These are phyloP conservation scores for Geotrichum restrictum DNA, from an alignment of 1,139 yeast genomes.

Conservation along the genomic window DNA sequence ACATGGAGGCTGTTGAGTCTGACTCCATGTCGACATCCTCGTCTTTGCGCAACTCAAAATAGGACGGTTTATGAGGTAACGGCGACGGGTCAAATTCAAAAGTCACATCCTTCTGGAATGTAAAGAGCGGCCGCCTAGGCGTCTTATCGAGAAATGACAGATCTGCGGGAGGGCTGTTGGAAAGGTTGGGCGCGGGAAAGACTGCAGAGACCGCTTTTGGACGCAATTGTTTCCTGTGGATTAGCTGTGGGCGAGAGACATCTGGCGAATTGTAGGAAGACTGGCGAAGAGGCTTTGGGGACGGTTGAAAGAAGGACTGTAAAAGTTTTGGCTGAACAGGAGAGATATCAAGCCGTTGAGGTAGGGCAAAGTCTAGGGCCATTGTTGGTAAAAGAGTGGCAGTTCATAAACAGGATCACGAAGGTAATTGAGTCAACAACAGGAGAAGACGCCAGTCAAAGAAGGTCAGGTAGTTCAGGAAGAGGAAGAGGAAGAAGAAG, in stretches of 20 bases:
- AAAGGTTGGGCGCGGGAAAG: conserved; percentile 15
- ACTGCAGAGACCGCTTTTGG: background rate
- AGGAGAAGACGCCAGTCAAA: conserved; percentile 17
- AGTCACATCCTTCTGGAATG: conserved; percentile 5
- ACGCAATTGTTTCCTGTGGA: background rate
- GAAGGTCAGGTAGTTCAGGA: background rate
- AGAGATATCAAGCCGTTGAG: background rate
- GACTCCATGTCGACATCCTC: conserved; percentile 15
- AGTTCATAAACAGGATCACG: conserved; percentile 1
- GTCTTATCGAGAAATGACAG: conserved; percentile 17
- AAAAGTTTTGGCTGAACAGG: background rate
- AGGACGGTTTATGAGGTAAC: conserved; percentile 24
- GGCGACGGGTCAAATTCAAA: conserved; percentile 20
- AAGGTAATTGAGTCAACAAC: conserved; percentile 24
- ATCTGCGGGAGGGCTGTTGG: conserved; percentile 21
- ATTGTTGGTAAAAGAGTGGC: background rate
- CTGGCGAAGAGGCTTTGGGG: conserved; percentile 3
- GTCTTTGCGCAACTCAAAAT: conserved; percentile 5
- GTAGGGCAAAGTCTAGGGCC: conserved; percentile 8
- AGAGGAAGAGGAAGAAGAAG: background rate
- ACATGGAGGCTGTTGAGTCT: conserved; percentile 6
- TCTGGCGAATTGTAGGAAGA: too few relatives aligned
- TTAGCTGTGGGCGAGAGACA: background rate
- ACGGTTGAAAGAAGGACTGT: conserved; percentile 4
- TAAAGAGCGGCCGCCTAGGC: conserved; percentile 8